Base-by-base conservation (phyloP, 176 grass and related monocot genomes). In the Carex scoparia region DNA sequence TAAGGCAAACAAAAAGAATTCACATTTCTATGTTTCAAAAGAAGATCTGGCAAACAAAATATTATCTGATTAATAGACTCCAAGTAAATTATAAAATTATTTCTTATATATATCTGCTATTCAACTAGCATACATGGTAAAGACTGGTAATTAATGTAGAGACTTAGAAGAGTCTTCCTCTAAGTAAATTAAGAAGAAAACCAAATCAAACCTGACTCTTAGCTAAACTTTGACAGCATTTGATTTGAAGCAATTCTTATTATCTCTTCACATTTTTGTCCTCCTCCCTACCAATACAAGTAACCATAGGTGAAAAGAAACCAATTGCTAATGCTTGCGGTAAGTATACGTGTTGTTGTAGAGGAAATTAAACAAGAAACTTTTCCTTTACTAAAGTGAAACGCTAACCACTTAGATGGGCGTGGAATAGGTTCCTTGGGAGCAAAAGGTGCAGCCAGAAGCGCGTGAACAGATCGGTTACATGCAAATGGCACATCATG, bases 401-500 rank as follows among this genome's bases (percentile, higher is more conserved):
- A 86, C 72, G 60, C 73, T 53, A 81, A 69, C 87, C 42, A 5
- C 4, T 10, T 28, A 33, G 66, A 61, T 69, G 44, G 44, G 31
- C 28, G 65, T 89, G 49, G 62, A 64, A 86, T 74, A 90, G 80
- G 80, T 62, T 58, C 65, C 61, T 54, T 35, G 61, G 10, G 75
- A 77, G 54, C 80, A n/a, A 51, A 79, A 70, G 9, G 51, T 62
- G 69, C 30, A 11, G 80, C 86, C 87, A 6, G 92, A 85, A 51
- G 89, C 72, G 61, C 79, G 86, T 54, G 87, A 92, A 35, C 83
- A 82, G 56, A 85, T 28, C 53, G 16, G 59, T 16, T 64, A 64
- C 4, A 46, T 80, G 61, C 32, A 60, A 46, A 65, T 53, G 31
- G 68, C 38, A 40, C 38, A 76, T 27, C 89, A 90, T 19, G 44